Conservation (phyloP, 768 basidiomycete genomes). For the Suillus occidentalis region DNA sequence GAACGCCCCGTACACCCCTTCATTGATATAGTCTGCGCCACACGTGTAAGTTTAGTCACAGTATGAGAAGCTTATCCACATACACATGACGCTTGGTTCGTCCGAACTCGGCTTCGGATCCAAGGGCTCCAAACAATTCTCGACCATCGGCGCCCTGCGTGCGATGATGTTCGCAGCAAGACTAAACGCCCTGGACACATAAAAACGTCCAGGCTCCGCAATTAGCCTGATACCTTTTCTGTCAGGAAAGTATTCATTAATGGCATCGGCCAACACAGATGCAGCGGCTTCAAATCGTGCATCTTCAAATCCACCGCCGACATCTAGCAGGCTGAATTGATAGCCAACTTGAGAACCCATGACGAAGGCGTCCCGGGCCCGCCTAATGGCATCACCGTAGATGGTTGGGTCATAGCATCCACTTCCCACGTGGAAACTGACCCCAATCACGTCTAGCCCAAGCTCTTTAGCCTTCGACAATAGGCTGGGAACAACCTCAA, state of each 20-base stretch:
- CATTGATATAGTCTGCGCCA: slow-evolving; percentile 92
- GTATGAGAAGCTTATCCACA: slow-evolving; percentile 38
- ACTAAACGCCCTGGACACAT: slow-evolving; percentile 89
- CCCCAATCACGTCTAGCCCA: slow-evolving; percentile 83
- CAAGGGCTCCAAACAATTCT: slow-evolving; percentile 25
- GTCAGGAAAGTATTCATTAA: slow-evolving; percentile 80
- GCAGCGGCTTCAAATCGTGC: slow-evolving; percentile 82
- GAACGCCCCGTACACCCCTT: slow-evolving; percentile 97
- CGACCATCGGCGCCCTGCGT: slow-evolving; percentile 59
- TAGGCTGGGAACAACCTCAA: slow-evolving; percentile 75
- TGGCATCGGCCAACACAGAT: slow-evolving; percentile 61
- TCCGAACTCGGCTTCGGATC: slow-evolving; percentile 31
- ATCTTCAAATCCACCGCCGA: slow-evolving; percentile 97
- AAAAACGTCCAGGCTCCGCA: slow-evolving; percentile 94
- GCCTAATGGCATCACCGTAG: slow-evolving; percentile 86
- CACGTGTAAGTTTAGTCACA: neutral
- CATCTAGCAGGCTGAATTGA: slow-evolving; percentile 80
- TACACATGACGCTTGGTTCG: slow-evolving; percentile 82
- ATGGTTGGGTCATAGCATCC: slow-evolving; percentile 93
- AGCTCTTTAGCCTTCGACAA: slow-evolving; percentile 79
- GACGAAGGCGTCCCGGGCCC: slow-evolving; percentile 81
- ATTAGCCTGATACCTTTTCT: slow-evolving; percentile 72
- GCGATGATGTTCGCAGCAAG: slow-evolving; percentile 95
- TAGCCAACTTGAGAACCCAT: slow-evolving; percentile 85
- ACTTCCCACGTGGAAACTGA: slow-evolving; percentile 97